These are phyloP conservation scores for Avicennia marina DNA, from an alignment of 257 asterid genomes.

Conservation along the genomic window DNA sequence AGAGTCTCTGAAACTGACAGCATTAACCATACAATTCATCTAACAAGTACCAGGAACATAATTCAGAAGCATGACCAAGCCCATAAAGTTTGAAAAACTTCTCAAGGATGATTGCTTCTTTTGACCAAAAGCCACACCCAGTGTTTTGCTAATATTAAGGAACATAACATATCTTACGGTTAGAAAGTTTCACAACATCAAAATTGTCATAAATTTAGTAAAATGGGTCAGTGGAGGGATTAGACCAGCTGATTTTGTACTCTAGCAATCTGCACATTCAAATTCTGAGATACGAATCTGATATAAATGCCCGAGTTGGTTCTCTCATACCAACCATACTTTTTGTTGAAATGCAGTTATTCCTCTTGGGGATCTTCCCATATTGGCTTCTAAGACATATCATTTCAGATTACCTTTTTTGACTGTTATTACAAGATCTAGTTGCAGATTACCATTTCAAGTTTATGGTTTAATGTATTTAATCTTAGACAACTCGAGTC, in stretches of 20 bases:
- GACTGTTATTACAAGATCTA: neutral
- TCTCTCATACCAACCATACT: neutral
- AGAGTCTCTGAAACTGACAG: constrained; percentile 6
- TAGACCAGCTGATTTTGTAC: no score
- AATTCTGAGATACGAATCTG: neutral
- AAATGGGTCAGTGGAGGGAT: neutral
- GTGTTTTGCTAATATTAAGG: no score
- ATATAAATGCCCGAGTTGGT: neutral
- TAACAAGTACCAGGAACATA: neutral
- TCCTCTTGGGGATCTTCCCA: neutral
- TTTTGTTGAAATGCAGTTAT: no score
- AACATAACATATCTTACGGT: neutral
- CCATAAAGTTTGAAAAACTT: neutral
- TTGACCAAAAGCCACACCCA: no score
- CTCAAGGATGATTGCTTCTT: neutral
- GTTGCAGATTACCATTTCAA: neutral
- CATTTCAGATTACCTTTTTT: neutral
- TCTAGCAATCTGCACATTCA: neutral
- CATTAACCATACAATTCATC: constrained; percentile 10
- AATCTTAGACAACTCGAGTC: neutral
- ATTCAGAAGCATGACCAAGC: neutral
- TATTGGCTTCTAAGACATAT: neutral
- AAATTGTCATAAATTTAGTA: neutral
- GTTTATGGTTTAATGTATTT: neutral
- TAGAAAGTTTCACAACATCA: neutral